phyloP scores from a whole-genome alignment of 441 rosid genomes.

The Croton setiger region DNA sequence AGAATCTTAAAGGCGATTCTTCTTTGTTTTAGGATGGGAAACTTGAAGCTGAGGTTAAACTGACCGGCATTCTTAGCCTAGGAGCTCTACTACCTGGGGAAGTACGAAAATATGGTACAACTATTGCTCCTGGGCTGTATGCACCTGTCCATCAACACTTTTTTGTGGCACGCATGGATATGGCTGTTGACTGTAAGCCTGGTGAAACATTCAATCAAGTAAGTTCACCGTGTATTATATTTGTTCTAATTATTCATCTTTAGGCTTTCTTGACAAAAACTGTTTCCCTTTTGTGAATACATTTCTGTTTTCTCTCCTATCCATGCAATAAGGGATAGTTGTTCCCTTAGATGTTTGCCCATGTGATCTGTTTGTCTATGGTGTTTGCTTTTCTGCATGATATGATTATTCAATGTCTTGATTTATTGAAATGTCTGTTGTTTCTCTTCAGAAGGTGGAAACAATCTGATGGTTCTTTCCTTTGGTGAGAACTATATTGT shows the following conservation, averaged over 20 bases:
- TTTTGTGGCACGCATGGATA: conserved; percentile 90
- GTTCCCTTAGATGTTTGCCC: neutral
- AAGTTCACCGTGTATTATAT: conserved; percentile 1
- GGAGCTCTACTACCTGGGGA: conserved; percentile 92
- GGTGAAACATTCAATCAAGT: conserved; percentile 89
- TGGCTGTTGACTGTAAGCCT: conserved; percentile 88
- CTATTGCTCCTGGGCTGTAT: conserved; percentile 81
- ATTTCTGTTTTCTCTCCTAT: neutral
- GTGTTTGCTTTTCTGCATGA: neutral
- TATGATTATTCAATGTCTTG: neutral
- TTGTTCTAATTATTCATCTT: neutral
- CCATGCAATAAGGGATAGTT: too few relatives aligned
- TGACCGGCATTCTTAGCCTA: conserved; percentile 89
- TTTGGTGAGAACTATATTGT: neutral
- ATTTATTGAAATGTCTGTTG: conserved; percentile 1
- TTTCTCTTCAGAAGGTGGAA: conserved; percentile 1
- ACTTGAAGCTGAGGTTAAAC: conserved; percentile 91
- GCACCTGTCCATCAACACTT: conserved; percentile 97
- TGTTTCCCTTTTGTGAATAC: neutral
- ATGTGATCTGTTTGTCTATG: neutral
- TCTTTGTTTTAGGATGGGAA: conserved; percentile 61
- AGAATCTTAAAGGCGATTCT: neutral
- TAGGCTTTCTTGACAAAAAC: neutral
- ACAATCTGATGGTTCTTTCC: neutral
- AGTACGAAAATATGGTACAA: conserved; percentile 79